Base-by-base conservation (phyloP, 306 rosid genomes). In the Medicago arabica region DNA sequence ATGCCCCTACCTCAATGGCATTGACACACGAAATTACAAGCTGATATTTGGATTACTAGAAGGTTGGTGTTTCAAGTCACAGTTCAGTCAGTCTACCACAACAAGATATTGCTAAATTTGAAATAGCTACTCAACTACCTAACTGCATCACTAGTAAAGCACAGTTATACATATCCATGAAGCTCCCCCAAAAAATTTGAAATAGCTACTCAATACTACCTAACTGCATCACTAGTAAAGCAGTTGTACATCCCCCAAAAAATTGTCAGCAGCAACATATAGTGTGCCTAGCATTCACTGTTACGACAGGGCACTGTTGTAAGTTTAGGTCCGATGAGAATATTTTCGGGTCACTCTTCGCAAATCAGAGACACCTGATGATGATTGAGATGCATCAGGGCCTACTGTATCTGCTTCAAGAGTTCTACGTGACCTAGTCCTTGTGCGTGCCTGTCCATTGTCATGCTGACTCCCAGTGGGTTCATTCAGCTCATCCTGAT, bases 341-440 rank as follows among this genome's bases (percentile, higher is more conserved):
- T 83, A 81, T 0, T 67, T 78, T 54, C 88, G 79, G 46, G 88
- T 85, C 2, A 82, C 80, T 75, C 88, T 82, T 72, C 75, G 75
- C 4, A 19, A 16, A 58, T 25, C 64, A 53, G 80, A 5, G 46
- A 46, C 39, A 58, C 58, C 68, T 58, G 58, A n/a, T 1, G 74
- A 67, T 59, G 86, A 70, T 55, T 85, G 84, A 36, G 82, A 82
- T 51, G 34, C 54, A 39, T 21, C 54, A 16, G 76, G 8, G 36
- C 72, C 83, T 73, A 28, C 75, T 4, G 4, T 23, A 55, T 69
- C 54, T 74, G 76, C 79, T 65, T 68, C 64, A 12, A 40, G 47
- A 10, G 47, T 70, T 74, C 69, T 59, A 1, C 4, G 1, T 39
- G n/a, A 3, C 78, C 61, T 85, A 17, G 40, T 16, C 39, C 81